These are phyloP conservation scores for Anethum foeniculum DNA, from an alignment of 140 eudicot genomes.

Conservation along the genomic window DNA sequence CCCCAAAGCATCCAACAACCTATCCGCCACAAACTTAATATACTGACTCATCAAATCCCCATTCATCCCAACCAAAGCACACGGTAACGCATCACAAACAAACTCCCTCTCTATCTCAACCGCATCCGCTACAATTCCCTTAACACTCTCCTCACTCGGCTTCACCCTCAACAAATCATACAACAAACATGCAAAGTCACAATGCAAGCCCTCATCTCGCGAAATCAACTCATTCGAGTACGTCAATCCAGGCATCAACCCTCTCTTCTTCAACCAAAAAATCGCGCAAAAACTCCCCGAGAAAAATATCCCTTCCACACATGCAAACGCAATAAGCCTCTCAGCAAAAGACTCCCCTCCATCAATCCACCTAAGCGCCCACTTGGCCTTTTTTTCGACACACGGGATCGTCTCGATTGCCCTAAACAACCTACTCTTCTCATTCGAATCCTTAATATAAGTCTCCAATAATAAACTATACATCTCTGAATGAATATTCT, in stretches of 20 bases:
- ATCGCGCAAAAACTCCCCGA: background rate
- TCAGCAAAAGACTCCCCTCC: background rate
- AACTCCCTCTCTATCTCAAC: background rate
- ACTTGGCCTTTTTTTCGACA: background rate
- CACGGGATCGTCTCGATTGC: background rate
- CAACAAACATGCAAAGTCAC: background rate
- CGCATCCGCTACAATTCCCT: background rate
- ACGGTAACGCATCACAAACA: background rate
- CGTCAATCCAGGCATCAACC: background rate
- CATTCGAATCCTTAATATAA: background rate
- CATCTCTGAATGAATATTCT: background rate
- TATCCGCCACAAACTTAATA: background rate
- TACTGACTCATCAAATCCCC: background rate
- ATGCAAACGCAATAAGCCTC: background rate
- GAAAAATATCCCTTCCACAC: background rate
- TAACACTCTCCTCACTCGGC: background rate
- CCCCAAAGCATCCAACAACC: background rate
- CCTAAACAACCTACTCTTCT: slow-evolving; percentile 4
- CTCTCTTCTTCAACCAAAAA: slow-evolving; percentile 2
- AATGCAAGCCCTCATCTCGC: background rate
- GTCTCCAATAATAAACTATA: background rate
- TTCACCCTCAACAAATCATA: background rate
- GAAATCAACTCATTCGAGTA: background rate
- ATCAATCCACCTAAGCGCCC: background rate
- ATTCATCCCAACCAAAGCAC: slow-evolving; percentile 2